Evolutionary conservation across 2,329 filamentous ascomycete species (phyloP).

Genomic region (Paramyrothecium sp.): DNA sequence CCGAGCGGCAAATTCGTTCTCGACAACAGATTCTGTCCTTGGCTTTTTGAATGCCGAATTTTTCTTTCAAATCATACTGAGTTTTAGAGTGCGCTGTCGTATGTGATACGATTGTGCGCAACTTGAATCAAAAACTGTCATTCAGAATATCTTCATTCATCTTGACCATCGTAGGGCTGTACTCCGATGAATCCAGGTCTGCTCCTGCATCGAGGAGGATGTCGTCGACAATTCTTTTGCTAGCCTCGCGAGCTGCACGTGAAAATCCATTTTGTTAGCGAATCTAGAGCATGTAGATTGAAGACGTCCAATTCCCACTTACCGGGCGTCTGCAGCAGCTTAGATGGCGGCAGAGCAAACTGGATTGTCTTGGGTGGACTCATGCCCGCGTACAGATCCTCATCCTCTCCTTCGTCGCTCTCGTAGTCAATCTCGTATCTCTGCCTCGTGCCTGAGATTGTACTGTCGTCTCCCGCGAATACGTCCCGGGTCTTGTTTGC

Average conservation of each 20-base stretch:
- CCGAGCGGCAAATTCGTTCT: too few relatives aligned
- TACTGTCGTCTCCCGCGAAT: slow-evolving; percentile 31
- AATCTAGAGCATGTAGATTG: not conserved
- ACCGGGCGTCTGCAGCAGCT: slow-evolving; percentile 79
- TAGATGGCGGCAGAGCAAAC: slow-evolving; percentile 75
- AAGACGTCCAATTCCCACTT: slow-evolving; percentile 22
- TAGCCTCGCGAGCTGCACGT: slow-evolving; percentile 69
- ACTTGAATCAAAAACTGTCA: slow-evolving; percentile 52
- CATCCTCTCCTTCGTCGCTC: slow-evolving; percentile 67
- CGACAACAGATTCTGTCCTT: too few relatives aligned
- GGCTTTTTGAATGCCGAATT: not conserved
- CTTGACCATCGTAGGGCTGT: slow-evolving; percentile 65
- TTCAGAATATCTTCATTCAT: slow-evolving; percentile 62
- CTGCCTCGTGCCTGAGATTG: slow-evolving; percentile 21
- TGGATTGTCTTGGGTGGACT: slow-evolving; percentile 94
- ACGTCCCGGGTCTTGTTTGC: slow-evolving; percentile 49
- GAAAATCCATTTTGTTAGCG: not conserved
- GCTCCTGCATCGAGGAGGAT: slow-evolving; percentile 74
- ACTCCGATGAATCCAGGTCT: slow-evolving; percentile 52
- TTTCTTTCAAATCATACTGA: not conserved
- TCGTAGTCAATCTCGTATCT: slow-evolving; percentile 69
- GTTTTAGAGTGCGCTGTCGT: not conserved
- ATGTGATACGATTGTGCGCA: too few relatives aligned
- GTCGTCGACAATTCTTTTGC: slow-evolving; percentile 77
- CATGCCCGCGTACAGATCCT: slow-evolving; percentile 65